Conservation (phyloP, 495 filamentous ascomycete genomes). For the Podospora australis region DNA sequence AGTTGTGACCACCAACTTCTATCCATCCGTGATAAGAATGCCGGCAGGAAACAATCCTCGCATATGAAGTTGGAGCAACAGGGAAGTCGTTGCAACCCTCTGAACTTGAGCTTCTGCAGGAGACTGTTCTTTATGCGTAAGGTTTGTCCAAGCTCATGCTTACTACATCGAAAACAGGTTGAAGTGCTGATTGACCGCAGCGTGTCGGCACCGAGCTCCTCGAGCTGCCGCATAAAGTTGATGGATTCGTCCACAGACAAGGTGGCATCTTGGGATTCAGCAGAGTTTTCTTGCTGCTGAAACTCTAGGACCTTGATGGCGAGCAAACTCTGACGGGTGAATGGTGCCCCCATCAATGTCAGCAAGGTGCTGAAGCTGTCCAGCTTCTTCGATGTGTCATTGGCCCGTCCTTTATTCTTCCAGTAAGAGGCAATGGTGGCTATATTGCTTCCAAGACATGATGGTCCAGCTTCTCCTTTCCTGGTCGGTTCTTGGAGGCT, state of each 20-base stretch:
- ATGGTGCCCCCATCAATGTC: too few species aligned
- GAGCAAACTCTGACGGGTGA: too few species aligned
- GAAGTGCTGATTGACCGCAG: not conserved
- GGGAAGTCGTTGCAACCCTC: too few species aligned
- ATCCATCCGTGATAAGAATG: not conserved
- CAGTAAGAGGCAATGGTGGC: too few species aligned
- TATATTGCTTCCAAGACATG: too few species aligned
- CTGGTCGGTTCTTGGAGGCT: too few species aligned
- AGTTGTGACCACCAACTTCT: slow-evolving; percentile 13
- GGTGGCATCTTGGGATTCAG: not conserved
- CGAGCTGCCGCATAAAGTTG: not conserved
- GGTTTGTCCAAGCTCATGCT: not conserved
- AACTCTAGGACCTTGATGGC: too few species aligned
- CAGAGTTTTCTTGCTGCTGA: not conserved
- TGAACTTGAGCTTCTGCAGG: not conserved
- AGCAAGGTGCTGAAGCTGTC: too few species aligned
- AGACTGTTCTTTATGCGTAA: not conserved
- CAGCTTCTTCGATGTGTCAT: too few species aligned
- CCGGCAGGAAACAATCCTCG: slow-evolving; percentile 3
- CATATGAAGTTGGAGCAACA: not conserved
- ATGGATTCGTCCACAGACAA: not conserved
- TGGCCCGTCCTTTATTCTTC: too few species aligned
- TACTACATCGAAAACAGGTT: not conserved
- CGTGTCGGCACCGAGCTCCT: not conserved
- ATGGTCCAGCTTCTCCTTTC: too few species aligned